These are phyloP conservation scores for Eremothecium gossypii DNA, from an alignment of 1,139 yeast genomes.

Conservation along the genomic window DNA sequence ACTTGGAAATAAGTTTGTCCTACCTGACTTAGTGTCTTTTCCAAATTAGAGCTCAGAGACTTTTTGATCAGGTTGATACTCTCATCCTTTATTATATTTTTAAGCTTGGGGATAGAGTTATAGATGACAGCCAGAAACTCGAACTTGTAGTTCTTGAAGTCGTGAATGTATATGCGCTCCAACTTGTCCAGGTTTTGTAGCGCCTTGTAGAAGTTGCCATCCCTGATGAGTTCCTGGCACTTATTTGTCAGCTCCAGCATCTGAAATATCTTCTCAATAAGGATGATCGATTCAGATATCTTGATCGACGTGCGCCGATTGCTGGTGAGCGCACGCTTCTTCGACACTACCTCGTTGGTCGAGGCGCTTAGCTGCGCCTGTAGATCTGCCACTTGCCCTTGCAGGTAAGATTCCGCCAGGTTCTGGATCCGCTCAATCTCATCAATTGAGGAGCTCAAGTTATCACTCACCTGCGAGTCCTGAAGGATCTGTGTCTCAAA, in stretches of 20 bases:
- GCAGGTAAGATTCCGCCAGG: conserved; percentile 20
- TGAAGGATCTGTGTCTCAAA: conserved; percentile 27
- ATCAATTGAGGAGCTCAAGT: conserved; percentile 24
- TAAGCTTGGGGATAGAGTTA: conserved; percentile 69
- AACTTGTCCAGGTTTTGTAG: conserved; percentile 74
- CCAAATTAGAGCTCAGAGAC: conserved; percentile 55
- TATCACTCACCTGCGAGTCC: conserved; percentile 28
- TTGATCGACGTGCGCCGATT: conserved; percentile 50
- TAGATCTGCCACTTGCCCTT: conserved; percentile 18
- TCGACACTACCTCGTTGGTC: conserved; percentile 51
- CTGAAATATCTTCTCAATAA: conserved; percentile 62
- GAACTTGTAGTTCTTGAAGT: conserved; percentile 53
- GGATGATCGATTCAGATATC: conserved; percentile 53
- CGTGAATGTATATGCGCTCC: conserved; percentile 53
- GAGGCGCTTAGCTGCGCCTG: conserved; percentile 50
- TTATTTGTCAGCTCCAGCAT: conserved; percentile 81
- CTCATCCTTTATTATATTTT: conserved; percentile 67
- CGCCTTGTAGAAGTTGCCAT: conserved; percentile 64
- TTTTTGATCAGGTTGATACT: conserved; percentile 64
- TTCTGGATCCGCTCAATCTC: conserved; percentile 25
- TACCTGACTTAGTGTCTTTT: conserved; percentile 49
- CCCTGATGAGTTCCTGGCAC: conserved; percentile 72
- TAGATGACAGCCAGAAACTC: conserved; percentile 63
- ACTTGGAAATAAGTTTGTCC: conserved; percentile 49
- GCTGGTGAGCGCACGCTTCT: conserved; percentile 46